Evolutionary conservation across 2,329 filamentous ascomycete species (phyloP).

Genomic region (Aspergillus sojae): DNA sequence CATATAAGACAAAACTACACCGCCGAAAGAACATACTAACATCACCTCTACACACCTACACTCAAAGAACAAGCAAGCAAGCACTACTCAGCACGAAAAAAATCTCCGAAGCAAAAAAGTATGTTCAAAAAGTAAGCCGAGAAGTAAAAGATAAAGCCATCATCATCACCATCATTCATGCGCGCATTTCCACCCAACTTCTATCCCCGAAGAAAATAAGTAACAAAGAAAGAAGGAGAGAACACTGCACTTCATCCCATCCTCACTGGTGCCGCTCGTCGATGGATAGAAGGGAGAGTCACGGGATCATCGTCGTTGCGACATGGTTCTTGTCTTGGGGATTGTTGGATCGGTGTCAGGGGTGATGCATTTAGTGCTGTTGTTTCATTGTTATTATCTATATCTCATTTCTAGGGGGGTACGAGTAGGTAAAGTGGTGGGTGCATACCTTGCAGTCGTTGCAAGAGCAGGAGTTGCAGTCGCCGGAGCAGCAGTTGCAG

Average conservation of each 20-base stretch:
- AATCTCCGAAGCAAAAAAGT: background rate
- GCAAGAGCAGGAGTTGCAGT: conserved; percentile 46
- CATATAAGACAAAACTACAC: background rate
- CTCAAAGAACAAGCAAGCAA: background rate
- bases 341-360: background rate
- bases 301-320: background rate
- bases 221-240: background rate
- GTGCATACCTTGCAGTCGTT: conserved; percentile 39
- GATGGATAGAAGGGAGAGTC: background rate
- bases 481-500: conserved; percentile 45
- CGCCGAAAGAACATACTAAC: background rate
- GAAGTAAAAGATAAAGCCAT: background rate
- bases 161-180: background rate
- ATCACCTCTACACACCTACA: background rate
- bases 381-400: background rate
- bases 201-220: background rate
- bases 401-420: background rate
- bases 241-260: background rate
- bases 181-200: background rate
- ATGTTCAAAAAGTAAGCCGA: background rate
- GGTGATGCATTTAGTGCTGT: background rate
- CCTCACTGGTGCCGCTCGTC: background rate
- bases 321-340: background rate
- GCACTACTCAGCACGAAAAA: background rate
- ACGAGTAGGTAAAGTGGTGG: background rate